Conservation (phyloP, 345 rosid genomes). For the Eucalyptus coolabah region DNA sequence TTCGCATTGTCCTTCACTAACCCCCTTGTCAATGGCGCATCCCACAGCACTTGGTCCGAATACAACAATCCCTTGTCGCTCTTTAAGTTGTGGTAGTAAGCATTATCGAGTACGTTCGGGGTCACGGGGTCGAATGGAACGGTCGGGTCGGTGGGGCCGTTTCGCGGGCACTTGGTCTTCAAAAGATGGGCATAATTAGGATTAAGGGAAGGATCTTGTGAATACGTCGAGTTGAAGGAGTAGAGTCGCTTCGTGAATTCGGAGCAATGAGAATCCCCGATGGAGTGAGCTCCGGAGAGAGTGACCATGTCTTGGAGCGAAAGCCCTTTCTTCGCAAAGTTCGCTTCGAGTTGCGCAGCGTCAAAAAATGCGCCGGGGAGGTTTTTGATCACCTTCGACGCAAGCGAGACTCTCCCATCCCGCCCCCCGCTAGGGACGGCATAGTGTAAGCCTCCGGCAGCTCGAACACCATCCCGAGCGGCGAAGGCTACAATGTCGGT, state of each 20-base stretch:
- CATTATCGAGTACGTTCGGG: neutral
- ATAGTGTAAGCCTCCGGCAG: conserved; percentile 4
- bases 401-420: conserved; percentile 22
- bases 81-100: neutral
- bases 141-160: neutral
- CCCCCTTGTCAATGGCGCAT: neutral
- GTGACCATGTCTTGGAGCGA: neutral
- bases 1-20: neutral
- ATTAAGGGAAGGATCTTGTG: neutral
- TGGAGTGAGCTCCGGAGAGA: neutral
- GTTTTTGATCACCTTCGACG: conserved; percentile 1
- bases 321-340: neutral
- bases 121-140: neutral
- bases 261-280: neutral
- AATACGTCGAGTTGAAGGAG: neutral
- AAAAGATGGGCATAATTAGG: neutral
- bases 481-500: no score
- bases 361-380: neutral
- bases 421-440: conserved; percentile 20
- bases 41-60: conserved; percentile 3
- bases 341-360: neutral
- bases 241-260: neutral
- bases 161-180: neutral
- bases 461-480: conserved; percentile 11
- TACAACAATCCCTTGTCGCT: neutral